These are phyloP conservation scores for Cyathus striatus DNA, from an alignment of 768 basidiomycete species.

Conservation along the genomic window DNA sequence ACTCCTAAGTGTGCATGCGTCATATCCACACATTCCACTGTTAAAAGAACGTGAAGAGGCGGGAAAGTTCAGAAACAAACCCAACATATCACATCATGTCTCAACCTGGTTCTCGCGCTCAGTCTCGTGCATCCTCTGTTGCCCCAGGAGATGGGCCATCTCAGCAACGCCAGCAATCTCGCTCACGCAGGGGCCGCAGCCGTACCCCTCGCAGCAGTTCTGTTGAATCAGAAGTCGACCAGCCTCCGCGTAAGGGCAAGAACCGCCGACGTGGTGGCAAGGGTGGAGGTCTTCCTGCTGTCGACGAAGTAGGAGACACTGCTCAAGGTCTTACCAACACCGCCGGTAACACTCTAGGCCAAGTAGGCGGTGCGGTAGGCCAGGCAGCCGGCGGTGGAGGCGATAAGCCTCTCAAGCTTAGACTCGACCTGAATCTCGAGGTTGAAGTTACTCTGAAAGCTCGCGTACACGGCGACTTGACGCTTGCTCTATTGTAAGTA, in stretches of 20 bases:
- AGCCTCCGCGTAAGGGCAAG: constrained; percentile 2
- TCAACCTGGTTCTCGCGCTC: constrained; percentile 4
- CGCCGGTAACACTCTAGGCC: constrained; percentile 6
- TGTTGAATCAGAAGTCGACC: constrained; percentile 3
- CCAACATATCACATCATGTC: constrained; percentile 1
- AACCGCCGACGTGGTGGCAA: constrained; percentile 9
- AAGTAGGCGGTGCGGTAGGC: constrained; percentile 5
- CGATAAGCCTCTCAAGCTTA: constrained; percentile 17
- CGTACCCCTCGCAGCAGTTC: constrained; percentile 9
- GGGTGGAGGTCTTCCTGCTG: constrained; percentile 10
- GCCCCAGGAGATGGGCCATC: background rate
- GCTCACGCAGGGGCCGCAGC: constrained; percentile 9
- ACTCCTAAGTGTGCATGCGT: too few relatives aligned
- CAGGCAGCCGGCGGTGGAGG: constrained; percentile 7
- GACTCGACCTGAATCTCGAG: constrained; percentile 28
- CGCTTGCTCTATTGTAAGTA: constrained; percentile 23
- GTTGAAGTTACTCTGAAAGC: constrained; percentile 28
- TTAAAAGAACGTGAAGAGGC: background rate
- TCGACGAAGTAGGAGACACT: constrained; percentile 13
- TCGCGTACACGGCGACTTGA: constrained; percentile 25
- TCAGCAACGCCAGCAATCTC: constrained; percentile 3
- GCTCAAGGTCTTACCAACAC: constrained; percentile 8
- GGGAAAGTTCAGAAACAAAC: background rate
- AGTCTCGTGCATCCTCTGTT: constrained; percentile 4
- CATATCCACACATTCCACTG: background rate